Base-by-base conservation (phyloP, 2,329 filamentous ascomycete genomes). In the Exophiala lecanii-corni region DNA sequence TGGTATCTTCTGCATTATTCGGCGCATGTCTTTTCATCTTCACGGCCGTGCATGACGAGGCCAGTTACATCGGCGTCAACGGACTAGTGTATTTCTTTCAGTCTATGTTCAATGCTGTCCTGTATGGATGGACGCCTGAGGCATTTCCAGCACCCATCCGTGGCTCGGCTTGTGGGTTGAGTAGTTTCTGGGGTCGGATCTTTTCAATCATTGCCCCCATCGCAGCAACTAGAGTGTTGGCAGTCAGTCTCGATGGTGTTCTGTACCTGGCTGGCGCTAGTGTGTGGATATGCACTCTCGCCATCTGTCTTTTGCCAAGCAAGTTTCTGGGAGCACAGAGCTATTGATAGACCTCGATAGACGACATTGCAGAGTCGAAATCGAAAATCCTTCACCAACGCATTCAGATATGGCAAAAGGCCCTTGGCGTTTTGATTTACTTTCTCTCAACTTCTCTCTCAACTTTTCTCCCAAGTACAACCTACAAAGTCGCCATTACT, bases 121-220 rank as follows among this genome's bases (percentile, higher is more conserved):
- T 74, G 10, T 75, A 75, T 52, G 72, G 69, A 9, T 74, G 68
- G 64, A 74, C 71, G 2, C 72, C 72, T 1, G 72, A 74, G 50
- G 66, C 68, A 4, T 75, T 75, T 47, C 70, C 72, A 0, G 71
- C 73, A 2, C 67, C 68, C 0, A 68, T 76, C 12, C 58, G 72
- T 25, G 74, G 72, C 3, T 76, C 71, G 1, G 63, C 77, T 0
- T 74, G 72, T 51, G 77, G 78, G 0, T 48, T 79, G 9, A 74
- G 76, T 2, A 74, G 72, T 46, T 80, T 78, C 54, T 79, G 74
- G 74, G 77, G 77, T 1, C 59, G 77, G 2, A 41, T 80, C 17
- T 77, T 77, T 50, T 72, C 74, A 7, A 79, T 81, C 33, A 68
- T 80, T 12, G 75, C 73, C 26, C 77, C 77, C 0, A 54, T 79